Evolutionary conservation across 208 protist species (phyloP), one percentile per base, ranked within the genome.

Genomic region (Acanthamoeba culbertsoni): DNA sequence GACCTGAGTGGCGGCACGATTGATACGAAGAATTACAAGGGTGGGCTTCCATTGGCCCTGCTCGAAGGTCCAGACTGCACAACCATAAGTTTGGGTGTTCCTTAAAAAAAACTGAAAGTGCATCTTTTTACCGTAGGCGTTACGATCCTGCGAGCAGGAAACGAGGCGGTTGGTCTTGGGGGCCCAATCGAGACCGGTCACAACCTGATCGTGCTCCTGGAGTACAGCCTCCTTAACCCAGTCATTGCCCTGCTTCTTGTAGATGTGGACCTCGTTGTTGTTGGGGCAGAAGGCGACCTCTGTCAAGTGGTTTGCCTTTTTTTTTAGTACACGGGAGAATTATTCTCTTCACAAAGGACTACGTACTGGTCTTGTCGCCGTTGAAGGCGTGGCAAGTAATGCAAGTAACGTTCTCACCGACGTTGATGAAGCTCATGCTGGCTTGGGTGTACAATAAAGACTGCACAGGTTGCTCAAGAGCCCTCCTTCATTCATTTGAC

Each of bases 71-170:
- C 98, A 99, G 40, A 99, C 98, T n/a, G n/a, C n/a, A n/a, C n/a
- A n/a, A n/a, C n/a, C n/a, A n/a, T n/a, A n/a, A n/a, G n/a, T n/a
- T n/a, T n/a, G n/a, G n/a, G n/a, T n/a, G n/a, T n/a, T n/a, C n/a
- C n/a, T n/a, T n/a, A n/a, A n/a, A n/a, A n/a, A n/a, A n/a, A n/a
- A n/a, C n/a, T n/a, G n/a, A n/a, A n/a, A n/a, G n/a, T n/a, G n/a
- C n/a, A n/a, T n/a, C n/a, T n/a, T n/a, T n/a, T n/a, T n/a, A n/a
- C n/a, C n/a, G 91, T 99, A 99, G 71, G 98, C 98, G 93, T 99
- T 99, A 62, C 98, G 93, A 93, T 99, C 98, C 91, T 99, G 97
- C 40, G 95, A 95, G 93, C 97, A 98, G 43, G 97, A 97, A 10
- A 99, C 93, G 63, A 99, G 97, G 28, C 93, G 45, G 95, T 99